phyloP scores from a whole-genome alignment of 2,329 filamentous ascomycete genomes.

The Claviceps humidiphila region DNA sequence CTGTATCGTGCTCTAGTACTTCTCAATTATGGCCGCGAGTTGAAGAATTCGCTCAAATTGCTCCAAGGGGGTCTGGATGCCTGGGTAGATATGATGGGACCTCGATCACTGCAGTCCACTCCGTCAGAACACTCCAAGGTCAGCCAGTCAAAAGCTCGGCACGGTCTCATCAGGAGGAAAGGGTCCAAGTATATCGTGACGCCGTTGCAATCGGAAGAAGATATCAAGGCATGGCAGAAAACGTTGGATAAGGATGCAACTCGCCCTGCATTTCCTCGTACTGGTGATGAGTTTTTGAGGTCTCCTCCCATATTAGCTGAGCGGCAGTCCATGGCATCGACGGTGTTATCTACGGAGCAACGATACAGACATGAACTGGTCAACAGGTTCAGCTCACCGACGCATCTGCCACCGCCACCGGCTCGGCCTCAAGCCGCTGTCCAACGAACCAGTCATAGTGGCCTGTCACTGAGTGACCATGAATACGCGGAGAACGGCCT shows the following conservation, averaged over 20 bases:
- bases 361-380: slow-evolving; percentile 16
- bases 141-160: slow-evolving; percentile 9
- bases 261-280: slow-evolving; percentile 45
- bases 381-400: slow-evolving; percentile 27
- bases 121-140: slow-evolving; percentile 15
- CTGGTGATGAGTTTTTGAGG: slow-evolving; percentile 72
- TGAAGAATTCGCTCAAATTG: slow-evolving; percentile 62
- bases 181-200: slow-evolving; percentile 39
- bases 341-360: slow-evolving; percentile 15
- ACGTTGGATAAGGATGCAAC: slow-evolving; percentile 54
- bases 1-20: slow-evolving; percentile 70
- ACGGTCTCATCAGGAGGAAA: slow-evolving; percentile 20
- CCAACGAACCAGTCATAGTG: slow-evolving; percentile 64
- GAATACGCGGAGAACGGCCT: slow-evolving; percentile 17
- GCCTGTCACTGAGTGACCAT: slow-evolving; percentile 38
- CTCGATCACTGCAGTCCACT: slow-evolving; percentile 42
- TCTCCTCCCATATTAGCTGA: slow-evolving; percentile 59
- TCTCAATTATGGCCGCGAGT: slow-evolving; percentile 66
- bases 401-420: slow-evolving; percentile 43
- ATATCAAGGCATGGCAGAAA: slow-evolving; percentile 70
- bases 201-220: slow-evolving; percentile 68
- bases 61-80: slow-evolving; percentile 72
- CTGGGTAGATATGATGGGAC: slow-evolving; percentile 74
- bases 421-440: slow-evolving; percentile 55
- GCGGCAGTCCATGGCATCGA: slow-evolving; percentile 46